Evolutionary conservation across 2,329 filamentous ascomycete genomes (phyloP).

Genomic region (Trichophaea hybrida): DNA sequence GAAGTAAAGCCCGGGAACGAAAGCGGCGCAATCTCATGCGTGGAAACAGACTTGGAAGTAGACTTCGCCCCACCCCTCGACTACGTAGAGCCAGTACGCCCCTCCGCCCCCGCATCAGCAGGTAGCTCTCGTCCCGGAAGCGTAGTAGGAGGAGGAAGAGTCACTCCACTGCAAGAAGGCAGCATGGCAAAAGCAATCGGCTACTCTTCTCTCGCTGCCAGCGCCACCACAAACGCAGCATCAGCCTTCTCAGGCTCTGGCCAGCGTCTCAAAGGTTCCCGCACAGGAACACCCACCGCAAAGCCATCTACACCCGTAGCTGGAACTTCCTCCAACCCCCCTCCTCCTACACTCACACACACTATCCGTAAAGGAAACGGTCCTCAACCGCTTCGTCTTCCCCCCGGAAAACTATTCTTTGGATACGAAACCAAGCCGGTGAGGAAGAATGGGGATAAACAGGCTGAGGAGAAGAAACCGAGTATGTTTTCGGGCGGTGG

Average conservation of each 20-base stretch:
- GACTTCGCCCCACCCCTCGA: slow-evolving; percentile 91
- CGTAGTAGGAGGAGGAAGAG: slow-evolving; percentile 37
- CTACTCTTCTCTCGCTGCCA: slow-evolving; percentile 77
- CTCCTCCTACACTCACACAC: slow-evolving; percentile 31
- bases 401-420: slow-evolving; percentile 88
- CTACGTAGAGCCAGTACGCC: slow-evolving; percentile 62
- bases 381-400: slow-evolving; percentile 69
- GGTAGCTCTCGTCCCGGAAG: slow-evolving; percentile 80
- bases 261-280: slow-evolving; percentile 68
- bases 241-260: slow-evolving; percentile 45
- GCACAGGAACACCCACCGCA: slow-evolving; percentile 40
- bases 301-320: slow-evolving; percentile 56
- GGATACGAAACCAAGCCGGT: slow-evolving; percentile 86
- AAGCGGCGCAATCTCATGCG: slow-evolving; percentile 66
- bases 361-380: slow-evolving; percentile 49
- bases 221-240: slow-evolving; percentile 49
- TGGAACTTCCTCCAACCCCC: slow-evolving; percentile 37
- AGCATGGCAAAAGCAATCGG: slow-evolving; percentile 98
- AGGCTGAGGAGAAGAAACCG: slow-evolving; percentile 15
- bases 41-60: slow-evolving; percentile 91
- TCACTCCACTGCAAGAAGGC: slow-evolving; percentile 56
- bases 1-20: slow-evolving; percentile 67
- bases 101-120: slow-evolving; percentile 14
- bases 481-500: slow-evolving; percentile 18
- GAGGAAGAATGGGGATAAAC: slow-evolving; percentile 36